phyloP scores from a whole-genome alignment of 495 filamentous ascomycete species.

The Penicillium canescens region DNA sequence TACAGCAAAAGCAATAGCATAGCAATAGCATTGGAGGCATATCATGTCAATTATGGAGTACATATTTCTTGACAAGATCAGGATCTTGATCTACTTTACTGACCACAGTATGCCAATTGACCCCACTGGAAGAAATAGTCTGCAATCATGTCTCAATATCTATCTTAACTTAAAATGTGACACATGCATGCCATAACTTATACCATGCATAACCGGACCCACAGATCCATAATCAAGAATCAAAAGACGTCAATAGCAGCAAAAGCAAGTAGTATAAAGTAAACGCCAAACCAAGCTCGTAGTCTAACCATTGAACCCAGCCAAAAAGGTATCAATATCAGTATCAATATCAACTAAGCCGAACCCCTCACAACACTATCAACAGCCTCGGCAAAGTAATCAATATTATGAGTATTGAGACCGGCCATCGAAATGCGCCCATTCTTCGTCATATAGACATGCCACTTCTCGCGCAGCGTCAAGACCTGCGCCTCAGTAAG shows the following conservation, averaged over 20 bases:
- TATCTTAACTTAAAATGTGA: slow-evolving; percentile 11
- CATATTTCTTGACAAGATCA: too few species aligned
- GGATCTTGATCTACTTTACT: too few species aligned
- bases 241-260: not conserved
- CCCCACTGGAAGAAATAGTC: too few species aligned
- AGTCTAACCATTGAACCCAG: not conserved
- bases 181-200: slow-evolving; percentile 1
- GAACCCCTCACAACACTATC: slow-evolving; percentile 79
- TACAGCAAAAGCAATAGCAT: too few species aligned
- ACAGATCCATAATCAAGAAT: not conserved
- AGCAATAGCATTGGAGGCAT: too few species aligned
- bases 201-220: not conserved
- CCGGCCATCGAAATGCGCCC: slow-evolving; percentile 97
- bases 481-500: slow-evolving; percentile 83
- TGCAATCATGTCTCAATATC: too few species aligned
- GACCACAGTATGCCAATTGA: too few species aligned
- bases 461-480: slow-evolving; percentile 73
- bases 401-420: slow-evolving; percentile 85
- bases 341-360: slow-evolving; percentile 14
- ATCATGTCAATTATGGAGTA: too few species aligned
- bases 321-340: not conserved
- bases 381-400: slow-evolving; percentile 87
- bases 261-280: slow-evolving; percentile 9
- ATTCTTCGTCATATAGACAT: slow-evolving; percentile 99
- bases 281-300: slow-evolving; percentile 6